Evolutionary conservation across 768 basidiomycete genomes (phyloP).

Genomic region (Peribolospora baueri): DNA sequence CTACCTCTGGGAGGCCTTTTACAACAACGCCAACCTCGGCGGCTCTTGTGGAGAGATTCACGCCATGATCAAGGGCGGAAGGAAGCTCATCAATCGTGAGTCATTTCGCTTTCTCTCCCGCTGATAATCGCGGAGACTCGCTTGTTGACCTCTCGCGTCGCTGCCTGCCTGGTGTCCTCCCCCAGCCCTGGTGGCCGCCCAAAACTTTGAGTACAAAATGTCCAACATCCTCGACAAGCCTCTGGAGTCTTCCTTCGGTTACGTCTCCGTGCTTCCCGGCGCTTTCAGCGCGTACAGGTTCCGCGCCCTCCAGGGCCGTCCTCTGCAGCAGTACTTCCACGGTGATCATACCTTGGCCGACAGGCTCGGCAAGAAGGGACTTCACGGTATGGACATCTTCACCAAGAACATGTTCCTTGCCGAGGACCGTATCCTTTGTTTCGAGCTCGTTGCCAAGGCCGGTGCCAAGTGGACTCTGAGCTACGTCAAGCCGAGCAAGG

Average conservation of each 20-base stretch:
- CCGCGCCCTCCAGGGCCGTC: constrained; percentile 70
- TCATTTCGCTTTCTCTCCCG: background rate
- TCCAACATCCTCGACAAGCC: constrained; percentile 93
- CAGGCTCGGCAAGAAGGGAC: constrained; percentile 74
- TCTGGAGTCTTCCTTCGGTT: constrained; percentile 82
- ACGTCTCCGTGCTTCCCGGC: constrained; percentile 55
- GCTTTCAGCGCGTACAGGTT: constrained; percentile 94
- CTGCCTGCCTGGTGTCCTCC: background rate
- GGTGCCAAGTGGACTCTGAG: constrained; percentile 56
- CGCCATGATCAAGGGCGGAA: constrained; percentile 84
- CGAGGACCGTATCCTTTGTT: constrained; percentile 59
- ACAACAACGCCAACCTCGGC: constrained; percentile 16
- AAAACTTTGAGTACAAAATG: constrained; percentile 79
- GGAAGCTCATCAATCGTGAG: constrained; percentile 56
- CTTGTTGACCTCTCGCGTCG: no score
- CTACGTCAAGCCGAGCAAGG: constrained; percentile 84
- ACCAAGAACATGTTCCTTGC: constrained; percentile 46
- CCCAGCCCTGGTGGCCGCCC: constrained; percentile 52
- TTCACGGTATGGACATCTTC: constrained; percentile 91
- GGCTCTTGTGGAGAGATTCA: constrained; percentile 23
- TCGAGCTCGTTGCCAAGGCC: constrained; percentile 81
- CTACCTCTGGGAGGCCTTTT: constrained; percentile 64
- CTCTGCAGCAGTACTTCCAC: constrained; percentile 29
- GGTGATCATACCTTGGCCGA: constrained; percentile 53
- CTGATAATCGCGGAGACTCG: no score